These are phyloP conservation scores for Laguncularia racemosa DNA, from an alignment of 345 rosid species.

Conservation along the genomic window DNA sequence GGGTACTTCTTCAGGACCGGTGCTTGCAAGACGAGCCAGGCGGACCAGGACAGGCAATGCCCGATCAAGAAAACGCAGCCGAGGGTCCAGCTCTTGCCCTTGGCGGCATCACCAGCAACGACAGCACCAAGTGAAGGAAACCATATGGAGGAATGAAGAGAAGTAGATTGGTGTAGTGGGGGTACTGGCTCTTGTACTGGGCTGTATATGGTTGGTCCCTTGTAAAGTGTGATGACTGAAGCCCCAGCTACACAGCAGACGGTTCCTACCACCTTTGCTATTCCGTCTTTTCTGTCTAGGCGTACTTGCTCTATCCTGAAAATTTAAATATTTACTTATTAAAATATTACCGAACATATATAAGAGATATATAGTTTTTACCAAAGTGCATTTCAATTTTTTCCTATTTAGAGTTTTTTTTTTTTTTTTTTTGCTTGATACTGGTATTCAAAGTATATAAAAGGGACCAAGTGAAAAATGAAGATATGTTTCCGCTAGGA, in stretches of 20 bases:
- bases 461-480: no score
- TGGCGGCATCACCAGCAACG: no score
- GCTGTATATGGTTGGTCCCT: constrained; percentile 74
- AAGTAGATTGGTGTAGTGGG: constrained; percentile 25
- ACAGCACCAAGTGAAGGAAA: constrained; percentile 45
- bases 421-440: no score
- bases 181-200: no score
- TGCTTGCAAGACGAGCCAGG: constrained; percentile 82
- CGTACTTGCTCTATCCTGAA: constrained; percentile 89
- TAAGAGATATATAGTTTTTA: no score
- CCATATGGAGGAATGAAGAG: constrained; percentile 8
- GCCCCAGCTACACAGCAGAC: constrained; percentile 82
- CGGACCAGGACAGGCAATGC: constrained; percentile 83
- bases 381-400: no score
- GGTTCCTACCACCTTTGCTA: constrained; percentile 73
- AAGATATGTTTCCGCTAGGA: no score
- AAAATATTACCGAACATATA: no score
- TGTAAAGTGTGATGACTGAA: constrained; percentile 80
- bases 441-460: no score
- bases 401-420: no score
- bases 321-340: no score
- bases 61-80: constrained; percentile 70
- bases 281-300: constrained; percentile 75
- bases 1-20: constrained; percentile 73
- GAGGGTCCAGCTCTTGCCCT: constrained; percentile 64